Conservation (phyloP, 306 rosid species). For the Adenanthera pavonina region DNA sequence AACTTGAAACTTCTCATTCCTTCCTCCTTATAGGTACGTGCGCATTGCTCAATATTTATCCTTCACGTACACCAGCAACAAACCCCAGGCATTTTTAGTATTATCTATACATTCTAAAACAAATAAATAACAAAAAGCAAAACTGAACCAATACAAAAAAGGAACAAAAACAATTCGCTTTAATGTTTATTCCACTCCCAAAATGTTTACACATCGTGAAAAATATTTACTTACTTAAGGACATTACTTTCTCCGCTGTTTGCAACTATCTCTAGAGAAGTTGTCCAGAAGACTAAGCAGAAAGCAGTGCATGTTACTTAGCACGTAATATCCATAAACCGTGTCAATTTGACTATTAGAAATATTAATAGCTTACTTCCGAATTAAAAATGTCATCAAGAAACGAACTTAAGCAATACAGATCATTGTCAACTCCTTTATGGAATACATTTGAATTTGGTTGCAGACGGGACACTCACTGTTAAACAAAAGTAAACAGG, state of each 20-base stretch:
- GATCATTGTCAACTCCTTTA: not conserved
- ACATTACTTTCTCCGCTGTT: not conserved
- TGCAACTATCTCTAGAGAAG: not conserved
- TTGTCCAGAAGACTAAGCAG: not conserved
- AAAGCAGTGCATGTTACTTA: conserved; percentile 10
- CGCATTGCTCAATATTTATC: not conserved
- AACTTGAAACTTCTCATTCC: not conserved
- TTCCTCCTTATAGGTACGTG: not conserved
- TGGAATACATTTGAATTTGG: not conserved
- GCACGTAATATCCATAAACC: not conserved
- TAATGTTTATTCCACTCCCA: not conserved
- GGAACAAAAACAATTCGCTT: not conserved
- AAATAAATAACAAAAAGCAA: not conserved
- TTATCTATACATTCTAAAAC: not conserved
- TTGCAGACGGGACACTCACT: not conserved
- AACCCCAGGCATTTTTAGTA: not conserved
- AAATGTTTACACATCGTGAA: not conserved
- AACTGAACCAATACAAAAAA: not conserved
- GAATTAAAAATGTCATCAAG: not conserved
- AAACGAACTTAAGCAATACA: not conserved
- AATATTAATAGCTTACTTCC: not conserved
- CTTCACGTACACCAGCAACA: not conserved
- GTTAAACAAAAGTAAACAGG: not conserved
- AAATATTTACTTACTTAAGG: not conserved
- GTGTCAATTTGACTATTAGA: not conserved